These are phyloP conservation scores for Yarrowia sp. DNA, from an alignment of 805 yeast species.

Conservation along the genomic window DNA sequence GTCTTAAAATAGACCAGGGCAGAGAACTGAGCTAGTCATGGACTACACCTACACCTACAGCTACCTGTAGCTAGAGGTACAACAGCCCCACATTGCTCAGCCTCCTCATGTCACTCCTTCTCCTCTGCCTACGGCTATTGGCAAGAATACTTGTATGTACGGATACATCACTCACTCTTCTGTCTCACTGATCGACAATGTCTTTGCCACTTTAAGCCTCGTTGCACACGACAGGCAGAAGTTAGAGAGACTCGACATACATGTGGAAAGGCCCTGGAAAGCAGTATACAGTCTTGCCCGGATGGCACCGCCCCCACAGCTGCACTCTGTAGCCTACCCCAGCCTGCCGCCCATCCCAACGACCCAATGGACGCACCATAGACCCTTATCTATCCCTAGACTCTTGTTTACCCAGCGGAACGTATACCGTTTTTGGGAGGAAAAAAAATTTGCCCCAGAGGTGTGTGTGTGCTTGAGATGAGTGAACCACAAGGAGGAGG, in stretches of 20 bases:
- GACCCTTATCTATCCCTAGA: neutral
- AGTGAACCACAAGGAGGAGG: too few species aligned
- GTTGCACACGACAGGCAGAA: constrained; percentile 15
- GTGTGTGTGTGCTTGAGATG: too few species aligned
- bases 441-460: neutral
- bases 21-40: neutral
- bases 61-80: neutral
- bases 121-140: neutral
- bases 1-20: neutral
- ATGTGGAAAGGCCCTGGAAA: neutral
- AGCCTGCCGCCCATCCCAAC: neutral
- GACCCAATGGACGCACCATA: neutral
- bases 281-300: too few species aligned
- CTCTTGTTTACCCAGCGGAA: constrained; percentile 6
- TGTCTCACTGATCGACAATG: constrained; percentile 9
- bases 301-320: neutral
- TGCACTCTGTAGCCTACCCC: constrained; percentile 30
- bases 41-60: neutral
- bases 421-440: constrained; percentile 29
- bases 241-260: neutral
- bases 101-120: neutral
- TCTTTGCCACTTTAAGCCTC: neutral
- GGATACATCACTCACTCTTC: too few species aligned
- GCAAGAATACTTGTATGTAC: constrained; percentile 7
- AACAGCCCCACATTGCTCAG: neutral